phyloP scores from a whole-genome alignment of 2,329 filamentous ascomycete genomes.

The Xylaria digitata region DNA sequence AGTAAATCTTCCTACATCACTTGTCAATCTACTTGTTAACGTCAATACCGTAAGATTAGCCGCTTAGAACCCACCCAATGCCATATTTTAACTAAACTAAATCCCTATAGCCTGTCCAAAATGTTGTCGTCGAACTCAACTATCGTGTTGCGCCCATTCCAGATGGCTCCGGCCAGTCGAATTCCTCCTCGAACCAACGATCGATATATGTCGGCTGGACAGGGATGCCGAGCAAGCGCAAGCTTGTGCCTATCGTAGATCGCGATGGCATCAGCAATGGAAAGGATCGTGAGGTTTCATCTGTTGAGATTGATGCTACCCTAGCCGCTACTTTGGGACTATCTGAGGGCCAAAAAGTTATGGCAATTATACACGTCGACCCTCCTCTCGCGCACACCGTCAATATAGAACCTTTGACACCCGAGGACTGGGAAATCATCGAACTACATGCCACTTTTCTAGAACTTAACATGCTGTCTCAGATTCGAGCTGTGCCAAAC shows the following conservation, averaged over 20 bases:
- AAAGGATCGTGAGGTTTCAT: slow-evolving; percentile 80
- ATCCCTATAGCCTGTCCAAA: slow-evolving; percentile 79
- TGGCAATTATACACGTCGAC: slow-evolving; percentile 80
- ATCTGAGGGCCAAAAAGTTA: slow-evolving; percentile 82
- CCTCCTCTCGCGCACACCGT: slow-evolving; percentile 92
- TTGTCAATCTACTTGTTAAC: slow-evolving; percentile 87
- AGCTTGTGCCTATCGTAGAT: slow-evolving; percentile 76
- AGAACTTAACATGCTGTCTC: slow-evolving; percentile 90
- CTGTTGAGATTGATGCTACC: slow-evolving; percentile 88
- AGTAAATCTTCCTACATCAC: slow-evolving; percentile 86
- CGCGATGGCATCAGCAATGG: slow-evolving; percentile 76
- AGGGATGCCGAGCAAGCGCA: slow-evolving; percentile 94
- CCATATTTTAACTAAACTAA: slow-evolving; percentile 24
- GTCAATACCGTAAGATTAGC: slow-evolving; percentile 80
- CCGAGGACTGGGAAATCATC: slow-evolving; percentile 99
- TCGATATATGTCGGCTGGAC: slow-evolving; percentile 96
- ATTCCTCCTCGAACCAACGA: slow-evolving; percentile 63
- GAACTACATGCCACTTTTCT: slow-evolving; percentile 96
- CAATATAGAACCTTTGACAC: slow-evolving; percentile 94
- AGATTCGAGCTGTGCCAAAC: slow-evolving; percentile 93
- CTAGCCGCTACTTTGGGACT: slow-evolving; percentile 82
- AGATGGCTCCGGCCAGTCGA: slow-evolving; percentile 56
- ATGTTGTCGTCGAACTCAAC: slow-evolving; percentile 93
- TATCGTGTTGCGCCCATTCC: slow-evolving; percentile 69
- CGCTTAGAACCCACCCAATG: background rate